Evolutionary conservation across 352 stramenopile genomes (phyloP), one percentile per base, ranked within the genome.

Genomic region (Pythium aquatile): DNA sequence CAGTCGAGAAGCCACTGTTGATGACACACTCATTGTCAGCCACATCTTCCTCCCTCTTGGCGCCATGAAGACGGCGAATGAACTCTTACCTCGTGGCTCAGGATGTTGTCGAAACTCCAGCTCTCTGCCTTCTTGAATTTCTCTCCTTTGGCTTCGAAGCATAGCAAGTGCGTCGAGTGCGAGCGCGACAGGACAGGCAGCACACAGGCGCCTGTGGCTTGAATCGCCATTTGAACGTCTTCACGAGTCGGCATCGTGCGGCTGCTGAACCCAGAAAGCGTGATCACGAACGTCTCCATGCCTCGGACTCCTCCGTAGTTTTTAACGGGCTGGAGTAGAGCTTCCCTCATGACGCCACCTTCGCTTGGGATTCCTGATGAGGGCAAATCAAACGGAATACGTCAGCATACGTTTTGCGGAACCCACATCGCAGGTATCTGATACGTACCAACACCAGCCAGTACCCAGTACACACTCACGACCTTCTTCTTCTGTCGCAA

Each of bases 71-170:
- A 29, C 16, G 7, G 17, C n/a, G 1, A 9, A 72, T 17, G 11
- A 46, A 16, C 2, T 62, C 71, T n/a, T 72, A 95, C 87, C 78
- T 96, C 77, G 30, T 89, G 83, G 32, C 74, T 84, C 55, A 94
- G 70, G 29, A 96, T 83, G 58, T 96, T 93, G 24, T 85, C 66
- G 37, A 93, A 90, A 47, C 75, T 70, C 87, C 87, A 96, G 56
- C 80, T 91, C 56, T 91, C 61, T 9, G 87, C 83, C 57, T 88
- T 91, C 68, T 94, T 90, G 70, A 85, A 96, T 57, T 96, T 96
- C 51, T 96, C 87, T 14, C 87, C 87, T 11, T 75, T 81, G 1
- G 79, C 65, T 74, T 93, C 87, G 53, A 83, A 82, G 58, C 85
- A 94, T 7, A 96, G 61, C 47, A 96, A 65, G 47, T 96, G 87